A percentile compares a stretch with the other conserved stretches of the same genome.
Evolutionary conservation across 2,329 filamentous ascomycete species (phyloP).

Genomic region (Botrytis cinerea): DNA sequence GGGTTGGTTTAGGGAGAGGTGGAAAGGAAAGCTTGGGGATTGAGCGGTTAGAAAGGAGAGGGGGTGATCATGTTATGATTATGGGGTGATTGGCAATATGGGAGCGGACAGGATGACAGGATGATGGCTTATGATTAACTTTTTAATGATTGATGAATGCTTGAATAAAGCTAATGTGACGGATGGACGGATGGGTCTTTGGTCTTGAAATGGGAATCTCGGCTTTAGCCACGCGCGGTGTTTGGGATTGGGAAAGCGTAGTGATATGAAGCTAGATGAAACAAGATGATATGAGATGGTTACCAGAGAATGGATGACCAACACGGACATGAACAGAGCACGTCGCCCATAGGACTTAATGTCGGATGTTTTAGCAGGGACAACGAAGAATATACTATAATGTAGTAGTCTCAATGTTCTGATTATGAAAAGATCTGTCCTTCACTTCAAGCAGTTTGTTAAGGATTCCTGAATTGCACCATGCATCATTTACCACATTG

Average conservation of each 20-base stretch:
- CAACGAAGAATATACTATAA: background rate
- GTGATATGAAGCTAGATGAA: background rate
- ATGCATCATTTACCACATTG: background rate
- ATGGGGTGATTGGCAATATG: background rate
- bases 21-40: slow-evolving; percentile 39
- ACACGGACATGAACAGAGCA: background rate
- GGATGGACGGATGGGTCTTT: background rate
- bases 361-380: background rate
- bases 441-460: background rate
- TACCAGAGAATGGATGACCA: too few species aligned
- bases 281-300: background rate
- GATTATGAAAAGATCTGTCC: background rate
- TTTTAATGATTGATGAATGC: slow-evolving; percentile 23
- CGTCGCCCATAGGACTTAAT: background rate
- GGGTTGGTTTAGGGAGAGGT: slow-evolving; percentile 35
- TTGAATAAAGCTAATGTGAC: slow-evolving; percentile 3
- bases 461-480: background rate
- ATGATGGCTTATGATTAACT: background rate
- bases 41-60: slow-evolving; percentile 37
- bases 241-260: background rate
- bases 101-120: background rate
- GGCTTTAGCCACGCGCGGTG: background rate
- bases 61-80: slow-evolving; percentile 13
- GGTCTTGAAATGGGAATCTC: background rate
- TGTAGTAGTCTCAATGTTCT: background rate